Conservation (phyloP, 805 yeast species). For the Wickerhamiella azyma region DNA sequence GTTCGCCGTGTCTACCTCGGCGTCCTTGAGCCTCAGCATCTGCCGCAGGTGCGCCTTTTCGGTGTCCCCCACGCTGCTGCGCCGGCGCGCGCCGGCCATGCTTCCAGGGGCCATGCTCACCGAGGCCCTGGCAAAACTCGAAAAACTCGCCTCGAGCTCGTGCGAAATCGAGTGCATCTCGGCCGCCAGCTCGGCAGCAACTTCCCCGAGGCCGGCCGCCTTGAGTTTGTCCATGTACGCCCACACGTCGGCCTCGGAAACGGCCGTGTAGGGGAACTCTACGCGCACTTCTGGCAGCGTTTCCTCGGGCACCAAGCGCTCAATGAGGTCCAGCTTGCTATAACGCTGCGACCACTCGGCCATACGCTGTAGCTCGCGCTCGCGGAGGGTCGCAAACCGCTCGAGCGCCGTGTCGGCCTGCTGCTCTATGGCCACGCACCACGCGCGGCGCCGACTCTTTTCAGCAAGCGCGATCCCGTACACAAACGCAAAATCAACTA, state of each 20-base stretch:
- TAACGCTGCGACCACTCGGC: constrained; percentile 52
- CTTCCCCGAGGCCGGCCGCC: constrained; percentile 17
- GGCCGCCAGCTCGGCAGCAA: constrained; percentile 17
- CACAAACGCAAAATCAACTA: constrained; percentile 26
- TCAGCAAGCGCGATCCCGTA: constrained; percentile 28
- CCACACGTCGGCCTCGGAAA: constrained; percentile 9
- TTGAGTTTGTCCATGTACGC: constrained; percentile 18
- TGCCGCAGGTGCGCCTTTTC: too few species aligned
- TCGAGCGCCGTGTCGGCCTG: constrained; percentile 38
- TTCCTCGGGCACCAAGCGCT: constrained; percentile 6
- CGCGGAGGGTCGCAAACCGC: constrained; percentile 45
- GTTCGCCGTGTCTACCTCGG: too few species aligned
- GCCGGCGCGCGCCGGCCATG: too few species aligned
- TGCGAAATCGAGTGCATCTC: constrained; percentile 23
- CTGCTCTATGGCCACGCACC: constrained; percentile 20
- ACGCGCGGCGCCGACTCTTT: constrained; percentile 22
- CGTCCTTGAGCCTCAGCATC: too few species aligned
- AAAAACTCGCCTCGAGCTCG: constrained; percentile 13
- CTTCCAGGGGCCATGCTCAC: background rate
- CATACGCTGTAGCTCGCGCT: constrained; percentile 31
- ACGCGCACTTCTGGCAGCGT: constrained; percentile 13
- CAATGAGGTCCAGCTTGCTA: constrained; percentile 14
- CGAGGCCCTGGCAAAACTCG: too few species aligned
- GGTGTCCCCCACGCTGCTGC: too few species aligned
- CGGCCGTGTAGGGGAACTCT: constrained; percentile 14